A percentile compares a stretch with the other conserved stretches of the same genome.
phyloP scores from a whole-genome alignment of 73 alveolate species.

The Tetrahymena thermophila region DNA sequence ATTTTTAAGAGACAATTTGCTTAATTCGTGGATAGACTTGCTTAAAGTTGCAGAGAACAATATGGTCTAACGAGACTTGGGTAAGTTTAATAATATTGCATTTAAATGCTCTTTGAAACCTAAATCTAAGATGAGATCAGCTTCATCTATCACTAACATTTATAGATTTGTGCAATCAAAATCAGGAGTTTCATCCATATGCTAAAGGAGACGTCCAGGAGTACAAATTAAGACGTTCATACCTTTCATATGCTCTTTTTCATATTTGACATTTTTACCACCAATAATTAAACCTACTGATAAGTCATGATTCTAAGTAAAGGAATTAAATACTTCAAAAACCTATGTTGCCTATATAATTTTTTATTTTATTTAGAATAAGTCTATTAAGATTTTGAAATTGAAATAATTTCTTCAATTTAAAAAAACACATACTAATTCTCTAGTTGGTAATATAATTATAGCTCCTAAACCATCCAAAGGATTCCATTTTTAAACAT shows the following conservation, averaged over 20 bases:
- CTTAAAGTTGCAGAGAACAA: slow-evolving; percentile 82
- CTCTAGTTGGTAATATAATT: slow-evolving; percentile 80
- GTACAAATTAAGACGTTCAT: slow-evolving; percentile 77
- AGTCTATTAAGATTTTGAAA: no score
- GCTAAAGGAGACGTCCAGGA: slow-evolving; percentile 88
- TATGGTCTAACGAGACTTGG: slow-evolving; percentile 58
- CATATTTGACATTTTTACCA: slow-evolving; percentile 66
- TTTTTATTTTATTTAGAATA: not conserved
- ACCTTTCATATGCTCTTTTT: slow-evolving; percentile 40
- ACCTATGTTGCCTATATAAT: slow-evolving; percentile 56
- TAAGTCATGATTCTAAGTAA: slow-evolving; percentile 60
- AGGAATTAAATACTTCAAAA: slow-evolving; percentile 67
- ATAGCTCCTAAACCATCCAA: slow-evolving; percentile 81
- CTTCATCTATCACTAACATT: slow-evolving; percentile 81
- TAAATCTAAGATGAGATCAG: slow-evolving; percentile 77
- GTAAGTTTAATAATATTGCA: slow-evolving; percentile 63
- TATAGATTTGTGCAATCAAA: slow-evolving; percentile 60
- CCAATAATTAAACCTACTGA: slow-evolving; percentile 82
- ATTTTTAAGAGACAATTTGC: slow-evolving; percentile 17
- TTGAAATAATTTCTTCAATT: not conserved
- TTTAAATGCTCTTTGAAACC: slow-evolving; percentile 75
- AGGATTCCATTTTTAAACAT: slow-evolving; percentile 50
- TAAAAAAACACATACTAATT: slow-evolving; percentile 23
- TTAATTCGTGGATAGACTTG: slow-evolving; percentile 37
- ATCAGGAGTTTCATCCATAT: slow-evolving; percentile 75